Evolutionary conservation across 2,329 filamentous ascomycete genomes (phyloP), one percentile per base, ranked within the genome.

Genomic region (Huntiella moniliformis): DNA sequence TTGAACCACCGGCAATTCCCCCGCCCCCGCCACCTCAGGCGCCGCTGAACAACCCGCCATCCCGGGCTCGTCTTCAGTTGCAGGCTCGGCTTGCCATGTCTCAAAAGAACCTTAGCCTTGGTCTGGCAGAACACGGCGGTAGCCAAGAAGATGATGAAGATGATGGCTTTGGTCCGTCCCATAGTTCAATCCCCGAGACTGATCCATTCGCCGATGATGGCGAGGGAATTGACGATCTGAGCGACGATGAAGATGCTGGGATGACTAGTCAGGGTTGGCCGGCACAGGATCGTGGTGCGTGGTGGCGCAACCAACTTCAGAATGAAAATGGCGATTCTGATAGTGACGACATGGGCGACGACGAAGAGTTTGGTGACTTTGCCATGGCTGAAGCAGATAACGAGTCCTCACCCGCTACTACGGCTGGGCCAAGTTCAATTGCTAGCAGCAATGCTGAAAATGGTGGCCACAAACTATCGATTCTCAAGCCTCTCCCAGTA

Each of bases 21-120:
- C 71, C 74, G 1, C 79, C 80, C n/a, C 71, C 70, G 2, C 71
- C 74, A 1, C 79, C 80, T 12, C 82, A 77, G 16, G 79, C 82
- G 31, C 84, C 86, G 10, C 67, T 94, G 56, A 91, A 88, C 58
- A 77, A 88, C 33, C 79, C 82, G 1, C 87, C 88, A 2, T 92
- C 85, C 5, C 77, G 88, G 44, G 88, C 88, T 5, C 77, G 88
- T 43, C 71, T 85, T 46, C 85, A 93, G 60, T 73, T 96, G n/a
- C 87, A 86, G n/a, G 82, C 83, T 10, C 77, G 87, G 10, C 70
- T 96, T 56, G 74, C 83, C 2, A 74, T 81, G 61, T 81, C 84
- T 53, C 74, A 77, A 53, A 79, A 83, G 59, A 74, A 75, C 52
- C 67, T 62, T 39, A 63, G 65, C 16, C 62, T 67, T 4, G 61